Percentiles rank a stretch among this genome's conserved stretches.
Evolutionary conservation across 176 grass and related monocot species (phyloP).

Genomic region (Oryza glumipatula): DNA sequence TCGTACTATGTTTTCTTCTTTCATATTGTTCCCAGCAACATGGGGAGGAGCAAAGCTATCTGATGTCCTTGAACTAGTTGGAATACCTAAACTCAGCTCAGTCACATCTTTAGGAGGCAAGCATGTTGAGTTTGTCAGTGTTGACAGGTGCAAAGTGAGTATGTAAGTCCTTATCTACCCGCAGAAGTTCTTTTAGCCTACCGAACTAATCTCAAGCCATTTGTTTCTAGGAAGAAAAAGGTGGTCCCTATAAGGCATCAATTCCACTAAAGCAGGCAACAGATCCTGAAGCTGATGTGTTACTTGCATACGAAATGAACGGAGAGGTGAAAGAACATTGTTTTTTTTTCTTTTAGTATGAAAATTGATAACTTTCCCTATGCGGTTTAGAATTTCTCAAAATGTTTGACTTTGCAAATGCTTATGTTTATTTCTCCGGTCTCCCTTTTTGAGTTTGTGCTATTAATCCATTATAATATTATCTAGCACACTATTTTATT

Average conservation of each 20-base stretch:
- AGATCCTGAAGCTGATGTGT: slow-evolving; percentile 93
- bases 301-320: slow-evolving; percentile 99
- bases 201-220: neutral
- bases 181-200: neutral
- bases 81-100: slow-evolving; percentile 66
- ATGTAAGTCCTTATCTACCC: slow-evolving; percentile 19
- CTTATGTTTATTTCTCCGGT: neutral
- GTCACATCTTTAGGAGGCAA: slow-evolving; percentile 82
- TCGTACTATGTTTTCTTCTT: slow-evolving; percentile 22
- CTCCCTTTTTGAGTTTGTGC: neutral
- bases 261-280: slow-evolving; percentile 87
- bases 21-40: slow-evolving; percentile 59
- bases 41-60: slow-evolving; percentile 92
- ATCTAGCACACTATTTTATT: slow-evolving; percentile 4
- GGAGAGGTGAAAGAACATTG: slow-evolving; percentile 66
- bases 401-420: too few relatives aligned
- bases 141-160: slow-evolving; percentile 92
- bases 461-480: neutral
- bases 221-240: slow-evolving; percentile 84
- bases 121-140: slow-evolving; percentile 83
- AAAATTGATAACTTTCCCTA: neutral
- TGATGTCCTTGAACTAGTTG: slow-evolving; percentile 79
- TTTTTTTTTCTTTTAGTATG: slow-evolving; percentile 13
- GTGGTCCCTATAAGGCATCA: slow-evolving; percentile 96
- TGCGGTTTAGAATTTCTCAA: neutral